phyloP scores from a whole-genome alignment of 2,329 filamentous ascomycete genomes.

The Alternaria incomplexa region DNA sequence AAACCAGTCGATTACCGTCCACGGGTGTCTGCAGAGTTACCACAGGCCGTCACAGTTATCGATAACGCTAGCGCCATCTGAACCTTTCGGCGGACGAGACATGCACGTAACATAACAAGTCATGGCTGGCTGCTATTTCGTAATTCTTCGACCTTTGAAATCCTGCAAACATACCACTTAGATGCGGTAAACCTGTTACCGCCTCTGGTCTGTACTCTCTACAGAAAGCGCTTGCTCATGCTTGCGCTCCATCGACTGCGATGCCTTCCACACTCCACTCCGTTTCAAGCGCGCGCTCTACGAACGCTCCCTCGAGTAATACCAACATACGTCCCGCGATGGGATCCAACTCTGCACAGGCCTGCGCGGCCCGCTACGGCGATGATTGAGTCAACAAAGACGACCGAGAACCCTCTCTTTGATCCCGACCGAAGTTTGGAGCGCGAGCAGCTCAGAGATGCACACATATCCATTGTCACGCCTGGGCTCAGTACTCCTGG shows the following conservation, averaged over 20 bases:
- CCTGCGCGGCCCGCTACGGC: neutral
- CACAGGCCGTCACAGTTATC: neutral
- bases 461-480: neutral
- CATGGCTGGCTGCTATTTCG: neutral
- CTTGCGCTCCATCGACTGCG: conserved; percentile 27
- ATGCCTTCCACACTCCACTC: conserved; percentile 28
- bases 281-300: conserved; percentile 26
- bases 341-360: conserved; percentile 35
- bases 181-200: neutral
- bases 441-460: conserved; percentile 16
- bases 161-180: neutral
- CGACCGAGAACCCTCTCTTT: neutral
- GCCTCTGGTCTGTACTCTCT: too few species aligned
- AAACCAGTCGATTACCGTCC: neutral
- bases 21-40: neutral
- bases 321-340: conserved; percentile 29
- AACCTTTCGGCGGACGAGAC: neutral
- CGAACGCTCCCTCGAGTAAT: conserved; percentile 32
- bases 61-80: conserved; percentile 7
- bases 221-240: conserved; percentile 27
- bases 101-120: neutral
- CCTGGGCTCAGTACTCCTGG: neutral
- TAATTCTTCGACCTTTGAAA: neutral
- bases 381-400: neutral
- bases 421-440: conserved; percentile 3